Base-by-base conservation (phyloP, 352 stramenopile genomes). In the Elongisporangium senticosum region DNA sequence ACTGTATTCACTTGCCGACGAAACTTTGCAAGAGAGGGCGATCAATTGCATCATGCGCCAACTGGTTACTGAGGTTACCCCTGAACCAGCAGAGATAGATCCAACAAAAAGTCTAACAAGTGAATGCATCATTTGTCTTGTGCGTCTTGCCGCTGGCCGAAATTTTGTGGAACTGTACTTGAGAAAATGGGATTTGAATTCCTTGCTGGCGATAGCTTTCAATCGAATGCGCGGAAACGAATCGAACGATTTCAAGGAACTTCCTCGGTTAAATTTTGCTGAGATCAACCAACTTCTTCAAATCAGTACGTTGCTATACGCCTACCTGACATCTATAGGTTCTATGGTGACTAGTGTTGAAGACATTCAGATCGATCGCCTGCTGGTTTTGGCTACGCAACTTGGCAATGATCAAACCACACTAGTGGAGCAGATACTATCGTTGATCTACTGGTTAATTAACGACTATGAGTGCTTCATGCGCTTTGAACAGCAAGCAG, bases 141-240 rank as follows among this genome's bases (percentile, higher is more conserved):
- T 65, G 6, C 81, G 76, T n/a, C 68, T 86, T 23, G 63, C 73
- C 20, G 50, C 61, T 0, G 68, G 53, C 20, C 65, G 56, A n/a
- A 67, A 71, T 7, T 90, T 90, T 58, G 68, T 72, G 5, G 72
- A 82, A 17, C 49, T 87, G 43, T 90, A 75, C 37, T 60, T 81
- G 58, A 51, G 67, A 8, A 68, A 72, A 3, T 87, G 77, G 79
- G 63, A 74, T 23, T 52, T 86, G 15, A 79, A 83, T 23, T 65
- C 65, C 1, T 52, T 89, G 6, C 40, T 89, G 8, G 48, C 48
- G 0, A 58, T 83, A 7, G 62, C 65, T 11, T 85, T 89, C 19
- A 64, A 61, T 5, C 58, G 79, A 7, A 65, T 67, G 17, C 65
- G 56, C 49, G 75, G 74, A 2, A 23, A 77, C 11, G 59, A 72